These are phyloP conservation scores for Komagataella populi DNA, from an alignment of 805 yeast genomes.

Conservation along the genomic window DNA sequence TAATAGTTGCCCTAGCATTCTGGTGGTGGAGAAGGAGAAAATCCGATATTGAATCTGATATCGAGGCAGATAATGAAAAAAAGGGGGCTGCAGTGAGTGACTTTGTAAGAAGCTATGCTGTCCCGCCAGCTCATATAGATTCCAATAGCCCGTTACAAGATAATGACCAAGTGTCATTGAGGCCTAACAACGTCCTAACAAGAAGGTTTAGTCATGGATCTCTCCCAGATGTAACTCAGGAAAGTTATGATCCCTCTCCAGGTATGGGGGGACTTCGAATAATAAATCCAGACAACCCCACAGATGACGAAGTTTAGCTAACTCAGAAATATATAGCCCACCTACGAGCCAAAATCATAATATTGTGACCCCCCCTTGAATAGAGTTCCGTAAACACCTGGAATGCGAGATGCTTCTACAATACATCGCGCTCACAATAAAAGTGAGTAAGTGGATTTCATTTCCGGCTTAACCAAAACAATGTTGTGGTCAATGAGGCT, in stretches of 20 bases:
- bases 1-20: conserved; percentile 8
- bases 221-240: conserved; percentile 20
- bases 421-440: neutral
- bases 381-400: too few relatives aligned
- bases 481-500: neutral
- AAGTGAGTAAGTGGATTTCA: neutral
- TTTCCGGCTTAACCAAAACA: neutral
- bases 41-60: conserved; percentile 5
- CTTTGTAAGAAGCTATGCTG: conserved; percentile 1
- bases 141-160: neutral
- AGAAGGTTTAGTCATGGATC: conserved; percentile 21
- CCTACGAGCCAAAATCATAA: neutral
- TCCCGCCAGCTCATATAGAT: neutral
- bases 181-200: conserved; percentile 9
- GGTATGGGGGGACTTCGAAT: conserved; percentile 11
- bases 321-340: neutral
- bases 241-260: conserved; percentile 2
- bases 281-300: conserved; percentile 16
- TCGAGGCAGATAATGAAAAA: conserved; percentile 8
- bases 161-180: conserved; percentile 4
- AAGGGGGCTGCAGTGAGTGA: conserved; percentile 1
- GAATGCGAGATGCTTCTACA: neutral
- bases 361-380: neutral
- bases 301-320: conserved; percentile 2
- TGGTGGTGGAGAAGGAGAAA: conserved; percentile 11